Conservation (phyloP, 164 flowering plant species). For the Vitis cinerea region DNA sequence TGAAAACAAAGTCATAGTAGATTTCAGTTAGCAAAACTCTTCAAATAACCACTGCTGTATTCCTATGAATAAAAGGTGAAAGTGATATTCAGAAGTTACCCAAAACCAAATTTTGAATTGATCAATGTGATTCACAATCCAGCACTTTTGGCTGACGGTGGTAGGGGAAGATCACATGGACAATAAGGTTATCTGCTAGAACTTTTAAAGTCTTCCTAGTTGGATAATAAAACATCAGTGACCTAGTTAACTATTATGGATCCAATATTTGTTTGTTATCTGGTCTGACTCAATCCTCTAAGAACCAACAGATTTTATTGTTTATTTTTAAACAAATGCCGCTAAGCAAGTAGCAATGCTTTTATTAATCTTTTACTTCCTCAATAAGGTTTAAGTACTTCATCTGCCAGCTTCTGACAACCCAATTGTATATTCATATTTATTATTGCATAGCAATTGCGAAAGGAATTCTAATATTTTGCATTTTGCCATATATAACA, state of each 20-base stretch:
- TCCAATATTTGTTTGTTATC: background rate
- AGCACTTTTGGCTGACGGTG: background rate
- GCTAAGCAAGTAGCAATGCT: background rate
- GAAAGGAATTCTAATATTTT: background rate
- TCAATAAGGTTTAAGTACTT: background rate
- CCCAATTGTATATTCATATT: background rate
- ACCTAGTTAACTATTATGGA: background rate
- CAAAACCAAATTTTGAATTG: background rate
- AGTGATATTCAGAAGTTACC: background rate
- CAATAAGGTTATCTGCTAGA: background rate
- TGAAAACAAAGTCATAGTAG: background rate
- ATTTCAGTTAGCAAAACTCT: too few species aligned
- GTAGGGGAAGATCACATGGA: background rate
- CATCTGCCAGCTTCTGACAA: background rate
- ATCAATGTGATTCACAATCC: background rate
- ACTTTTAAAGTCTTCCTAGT: background rate
- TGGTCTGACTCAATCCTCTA: background rate
- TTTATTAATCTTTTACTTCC: background rate
- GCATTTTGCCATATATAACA: too few species aligned
- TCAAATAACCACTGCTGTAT: too few species aligned
- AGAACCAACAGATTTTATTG: too few species aligned
- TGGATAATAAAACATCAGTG: too few species aligned
- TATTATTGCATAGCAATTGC: background rate
- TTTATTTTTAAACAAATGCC: background rate
- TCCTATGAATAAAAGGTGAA: background rate